Conservation (phyloP, 495 filamentous ascomycete genomes). For the Penicillium chermesinum region DNA sequence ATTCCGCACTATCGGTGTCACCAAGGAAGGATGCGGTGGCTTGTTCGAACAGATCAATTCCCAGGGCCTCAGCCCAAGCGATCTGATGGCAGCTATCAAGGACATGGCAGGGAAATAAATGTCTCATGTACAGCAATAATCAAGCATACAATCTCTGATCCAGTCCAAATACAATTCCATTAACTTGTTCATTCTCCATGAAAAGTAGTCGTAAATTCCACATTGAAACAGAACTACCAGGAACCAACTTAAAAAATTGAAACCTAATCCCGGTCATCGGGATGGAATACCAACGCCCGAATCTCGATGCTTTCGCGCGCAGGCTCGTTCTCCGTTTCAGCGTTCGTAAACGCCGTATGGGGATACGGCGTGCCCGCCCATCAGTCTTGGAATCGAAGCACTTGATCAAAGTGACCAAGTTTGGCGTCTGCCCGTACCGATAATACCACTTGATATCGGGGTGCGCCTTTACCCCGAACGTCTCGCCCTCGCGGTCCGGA, state of each 20-base stretch:
- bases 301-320: slow-evolving; percentile 63
- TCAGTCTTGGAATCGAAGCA: slow-evolving; percentile 64
- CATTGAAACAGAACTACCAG: background rate
- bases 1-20: slow-evolving; percentile 30
- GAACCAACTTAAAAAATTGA: background rate
- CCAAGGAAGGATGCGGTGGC: slow-evolving; percentile 36
- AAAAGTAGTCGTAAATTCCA: no score
- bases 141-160: no score
- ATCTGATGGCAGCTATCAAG: slow-evolving; percentile 28
- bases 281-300: slow-evolving; percentile 53
- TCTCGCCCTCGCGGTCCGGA: slow-evolving; percentile 45
- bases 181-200: no score
- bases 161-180: no score
- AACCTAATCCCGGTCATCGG: slow-evolving; percentile 38
- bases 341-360: slow-evolving; percentile 59
- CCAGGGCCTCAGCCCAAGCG: slow-evolving; percentile 33
- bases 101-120: slow-evolving; percentile 21
- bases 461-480: slow-evolving; percentile 37
- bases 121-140: no score
- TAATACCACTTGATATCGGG: slow-evolving; percentile 48
- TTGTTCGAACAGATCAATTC: slow-evolving; percentile 34
- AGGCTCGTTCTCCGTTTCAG: slow-evolving; percentile 41
- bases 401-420: slow-evolving; percentile 63
- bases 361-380: slow-evolving; percentile 50
- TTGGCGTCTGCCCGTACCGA: slow-evolving; percentile 47